Evolutionary conservation across 805 yeast species (phyloP).

Genomic region (Zygoascus flipseniorum): DNA sequence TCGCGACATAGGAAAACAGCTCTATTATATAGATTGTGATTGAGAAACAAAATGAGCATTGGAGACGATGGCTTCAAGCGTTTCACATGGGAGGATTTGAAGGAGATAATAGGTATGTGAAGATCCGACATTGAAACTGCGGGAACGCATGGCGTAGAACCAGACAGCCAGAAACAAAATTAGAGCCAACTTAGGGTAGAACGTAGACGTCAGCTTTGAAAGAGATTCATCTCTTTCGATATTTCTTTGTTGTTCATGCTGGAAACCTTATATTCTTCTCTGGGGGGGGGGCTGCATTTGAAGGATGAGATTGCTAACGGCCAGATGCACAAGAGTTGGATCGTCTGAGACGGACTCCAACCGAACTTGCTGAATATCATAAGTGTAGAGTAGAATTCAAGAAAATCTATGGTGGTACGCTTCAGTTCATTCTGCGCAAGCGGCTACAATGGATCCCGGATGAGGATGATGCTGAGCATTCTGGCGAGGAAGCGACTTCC

Average conservation of each 20-base stretch:
- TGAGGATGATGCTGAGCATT: background rate
- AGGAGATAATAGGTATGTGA: constrained; percentile 19
- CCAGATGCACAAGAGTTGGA: background rate
- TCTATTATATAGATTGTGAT: no score
- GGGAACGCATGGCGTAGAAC: background rate
- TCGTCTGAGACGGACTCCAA: constrained; percentile 12
- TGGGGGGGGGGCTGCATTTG: no score
- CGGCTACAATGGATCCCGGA: constrained; percentile 13
- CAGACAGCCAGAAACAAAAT: no score
- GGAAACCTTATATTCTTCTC: no score
- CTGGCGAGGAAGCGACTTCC: background rate
- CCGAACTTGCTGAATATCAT: constrained; percentile 10
- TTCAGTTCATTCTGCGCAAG: constrained; percentile 14
- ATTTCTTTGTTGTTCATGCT: no score
- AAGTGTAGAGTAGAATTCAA: constrained; percentile 8
- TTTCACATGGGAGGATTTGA: constrained; percentile 19
- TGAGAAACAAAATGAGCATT: background rate
- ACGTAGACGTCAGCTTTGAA: no score
- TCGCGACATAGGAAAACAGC: no score
- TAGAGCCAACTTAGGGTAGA: no score
- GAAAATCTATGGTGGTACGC: constrained; percentile 14
- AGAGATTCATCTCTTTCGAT: no score
- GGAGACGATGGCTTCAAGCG: constrained; percentile 20
- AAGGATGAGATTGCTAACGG: no score
- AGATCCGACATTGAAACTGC: background rate